Evolutionary conservation across 2,329 filamentous ascomycete species (phyloP), one percentile per base, ranked within the genome.

Genomic region (Plectosphaerella sp.): DNA sequence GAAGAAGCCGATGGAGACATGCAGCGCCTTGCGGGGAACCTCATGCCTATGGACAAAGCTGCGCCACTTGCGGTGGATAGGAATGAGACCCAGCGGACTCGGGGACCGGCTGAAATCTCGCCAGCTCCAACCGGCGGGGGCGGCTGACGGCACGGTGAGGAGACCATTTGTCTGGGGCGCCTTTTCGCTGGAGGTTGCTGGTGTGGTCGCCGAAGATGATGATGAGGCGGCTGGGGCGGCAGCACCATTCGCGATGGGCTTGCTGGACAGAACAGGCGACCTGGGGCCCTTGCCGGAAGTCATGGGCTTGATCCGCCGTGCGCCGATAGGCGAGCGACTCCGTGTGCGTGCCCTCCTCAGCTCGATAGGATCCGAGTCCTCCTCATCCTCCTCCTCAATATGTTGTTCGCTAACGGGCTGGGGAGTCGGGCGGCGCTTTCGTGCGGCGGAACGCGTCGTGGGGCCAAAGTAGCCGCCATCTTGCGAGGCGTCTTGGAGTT

Each of bases 1-100:
- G 55, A 97, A 79, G 73, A 97, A 97, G 51, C 94, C 94, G 65
- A 99, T 99, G 47, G 92, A 97, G 52, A 97, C 90, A 68, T 99
- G 94, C 37, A 99, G 79, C 41, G 86, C 76, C 71, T 99, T 99
- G 62, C 94, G 87, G 10, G 94, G 94, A 50, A 99, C 92, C 72
- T 99, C 94, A 71, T 99, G 93, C 63, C 91, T 91, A 78, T 99
- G 94, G 57, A 96, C 89, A 65, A 99, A 91, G 25, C 82, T 88
- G 61, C 91, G 83, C 82, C 94, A 99, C 66, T 94, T 88, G 55
- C 89, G 80, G 69, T 99, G 94, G 62, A 99, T 93, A 3, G 94
- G 94, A 55, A 99, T 99, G 47, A 97, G 78, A 9, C 94, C 94
- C 5, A 97, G 79, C 10, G 94, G 94, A 62, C 90, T 96, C 3